Percentiles rank a stretch among this genome's conserved stretches.
Conservation (phyloP, 352 stramenopile genomes). For the Pythium monospermum region DNA sequence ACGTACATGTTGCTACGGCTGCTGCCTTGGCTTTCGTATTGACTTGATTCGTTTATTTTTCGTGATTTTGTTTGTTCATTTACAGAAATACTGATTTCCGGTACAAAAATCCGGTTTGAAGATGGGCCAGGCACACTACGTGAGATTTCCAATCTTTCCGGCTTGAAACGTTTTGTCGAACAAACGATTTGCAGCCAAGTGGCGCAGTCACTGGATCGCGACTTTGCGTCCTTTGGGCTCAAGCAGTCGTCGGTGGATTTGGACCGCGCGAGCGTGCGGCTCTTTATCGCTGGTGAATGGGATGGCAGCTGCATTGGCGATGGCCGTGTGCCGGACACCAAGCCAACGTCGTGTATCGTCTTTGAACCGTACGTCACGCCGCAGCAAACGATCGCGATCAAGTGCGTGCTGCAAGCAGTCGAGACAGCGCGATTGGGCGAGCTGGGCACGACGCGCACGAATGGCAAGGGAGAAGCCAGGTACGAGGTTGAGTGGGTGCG, state of each 20-base stretch:
- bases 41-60: background rate
- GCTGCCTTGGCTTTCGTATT: background rate
- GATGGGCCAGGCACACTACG: constrained; percentile 48
- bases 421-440: constrained; percentile 32
- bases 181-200: constrained; percentile 75
- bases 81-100: constrained; percentile 69
- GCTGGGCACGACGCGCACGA: constrained; percentile 33
- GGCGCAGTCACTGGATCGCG: constrained; percentile 54
- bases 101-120: constrained; percentile 72
- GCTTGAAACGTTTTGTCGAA: constrained; percentile 65
- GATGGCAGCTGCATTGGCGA: constrained; percentile 82
- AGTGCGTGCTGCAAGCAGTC: constrained; percentile 70
- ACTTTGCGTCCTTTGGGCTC: constrained; percentile 65
- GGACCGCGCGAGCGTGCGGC: constrained; percentile 63
- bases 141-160: constrained; percentile 55
- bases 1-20: background rate
- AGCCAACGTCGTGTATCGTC: constrained; percentile 58
- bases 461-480: constrained; percentile 33
- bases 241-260: constrained; percentile 78
- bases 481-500: constrained; percentile 70
- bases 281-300: constrained; percentile 76
- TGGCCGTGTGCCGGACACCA: constrained; percentile 72
- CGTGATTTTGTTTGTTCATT: background rate
- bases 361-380: constrained; percentile 66
- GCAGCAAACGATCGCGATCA: constrained; percentile 52